Evolutionary conservation across 805 yeast species (phyloP).

Genomic region (Saturnispora dispora): DNA sequence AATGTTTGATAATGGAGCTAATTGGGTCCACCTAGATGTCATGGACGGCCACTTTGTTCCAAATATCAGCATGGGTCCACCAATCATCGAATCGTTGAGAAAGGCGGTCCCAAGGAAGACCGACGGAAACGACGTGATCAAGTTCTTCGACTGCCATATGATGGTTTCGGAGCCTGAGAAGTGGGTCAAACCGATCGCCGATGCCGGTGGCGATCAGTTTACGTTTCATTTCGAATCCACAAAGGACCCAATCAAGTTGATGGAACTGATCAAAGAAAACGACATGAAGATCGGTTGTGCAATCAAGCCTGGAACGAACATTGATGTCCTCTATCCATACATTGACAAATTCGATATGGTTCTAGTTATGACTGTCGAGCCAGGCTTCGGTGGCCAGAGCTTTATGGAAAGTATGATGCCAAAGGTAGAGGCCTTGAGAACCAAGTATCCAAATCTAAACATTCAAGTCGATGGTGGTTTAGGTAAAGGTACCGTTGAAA

Average conservation of each 20-base stretch:
- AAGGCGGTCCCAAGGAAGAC: constrained; percentile 54
- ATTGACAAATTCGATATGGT: constrained; percentile 75
- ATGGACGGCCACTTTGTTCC: constrained; percentile 99
- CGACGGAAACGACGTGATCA: constrained; percentile 13
- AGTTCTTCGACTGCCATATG: constrained; percentile 91
- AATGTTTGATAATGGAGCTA: constrained; percentile 74
- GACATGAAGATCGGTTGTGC: constrained; percentile 96
- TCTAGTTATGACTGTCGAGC: constrained; percentile 97
- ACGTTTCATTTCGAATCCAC: constrained; percentile 96
- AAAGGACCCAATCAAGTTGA: constrained; percentile 62
- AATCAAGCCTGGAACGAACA: constrained; percentile 86
- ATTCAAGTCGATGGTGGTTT: constrained; percentile 97
- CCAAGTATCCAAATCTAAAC: constrained; percentile 65
- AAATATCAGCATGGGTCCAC: constrained; percentile 89
- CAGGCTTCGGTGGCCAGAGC: constrained; percentile 97
- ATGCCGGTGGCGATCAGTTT: constrained; percentile 92
- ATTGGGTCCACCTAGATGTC: constrained; percentile 96
- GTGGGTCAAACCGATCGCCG: constrained; percentile 89
- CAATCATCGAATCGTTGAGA: constrained; percentile 72
- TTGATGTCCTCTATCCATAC: constrained; percentile 61
- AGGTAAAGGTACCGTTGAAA: constrained; percentile 73
- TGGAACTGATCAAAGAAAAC: constrained; percentile 60
- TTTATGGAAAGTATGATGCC: constrained; percentile 97
- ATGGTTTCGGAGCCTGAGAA: constrained; percentile 90
- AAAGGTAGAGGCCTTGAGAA: constrained; percentile 72